Percentiles rank a stretch among this genome's conserved stretches.
Conservation (phyloP, 83 land plant genomes). For the Thuja plicata region DNA sequence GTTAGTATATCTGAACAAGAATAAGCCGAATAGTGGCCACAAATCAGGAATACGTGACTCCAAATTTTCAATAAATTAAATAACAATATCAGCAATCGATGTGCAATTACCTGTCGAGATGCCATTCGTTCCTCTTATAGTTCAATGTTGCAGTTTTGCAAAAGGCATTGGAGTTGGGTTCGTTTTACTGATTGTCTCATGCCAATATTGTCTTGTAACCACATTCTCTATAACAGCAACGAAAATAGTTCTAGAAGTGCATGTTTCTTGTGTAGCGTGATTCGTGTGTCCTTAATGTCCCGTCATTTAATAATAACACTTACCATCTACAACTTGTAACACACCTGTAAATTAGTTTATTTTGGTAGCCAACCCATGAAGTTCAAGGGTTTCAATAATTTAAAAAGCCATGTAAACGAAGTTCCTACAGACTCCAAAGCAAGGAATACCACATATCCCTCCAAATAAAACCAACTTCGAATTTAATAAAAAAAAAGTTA, state of each 20-base stretch:
- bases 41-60: not conserved
- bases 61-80: too few relatives aligned
- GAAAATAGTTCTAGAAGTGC: too few relatives aligned
- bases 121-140: not conserved
- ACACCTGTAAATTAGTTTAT: not conserved
- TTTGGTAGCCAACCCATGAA: not conserved
- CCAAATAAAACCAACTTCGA: not conserved
- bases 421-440: not conserved
- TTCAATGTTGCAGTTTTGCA: not conserved
- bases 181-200: not conserved
- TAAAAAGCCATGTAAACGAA: not conserved
- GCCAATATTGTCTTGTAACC: not conserved
- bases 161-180: not conserved
- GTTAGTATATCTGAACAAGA: not conserved
- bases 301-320: not conserved
- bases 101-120: not conserved
- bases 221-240: too few relatives aligned
- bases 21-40: not conserved
- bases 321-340: not conserved
- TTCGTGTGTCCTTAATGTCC: not conserved
- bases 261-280: not conserved
- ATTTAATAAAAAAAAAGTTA: too few relatives aligned
- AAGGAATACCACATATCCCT: not conserved
- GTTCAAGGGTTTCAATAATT: too few relatives aligned
- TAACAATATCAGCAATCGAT: not conserved